Conservation (phyloP, 1,284 basidiomycete genomes). For the Xanthoconium separans region DNA sequence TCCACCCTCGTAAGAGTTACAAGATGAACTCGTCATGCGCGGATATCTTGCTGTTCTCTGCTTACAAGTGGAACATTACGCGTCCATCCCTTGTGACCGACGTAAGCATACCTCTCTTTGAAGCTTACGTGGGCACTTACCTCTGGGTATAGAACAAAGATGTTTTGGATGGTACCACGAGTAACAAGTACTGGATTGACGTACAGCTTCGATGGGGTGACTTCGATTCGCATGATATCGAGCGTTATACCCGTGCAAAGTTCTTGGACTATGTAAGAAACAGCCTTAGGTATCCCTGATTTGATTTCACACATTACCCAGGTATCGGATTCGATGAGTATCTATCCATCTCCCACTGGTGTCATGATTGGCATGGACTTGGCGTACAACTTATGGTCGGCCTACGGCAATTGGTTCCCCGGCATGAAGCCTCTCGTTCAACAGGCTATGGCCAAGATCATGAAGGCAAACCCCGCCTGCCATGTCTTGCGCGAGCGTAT, state of each 20-base stretch:
- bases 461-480: slow-evolving; percentile 98
- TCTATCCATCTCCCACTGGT: slow-evolving; percentile 98
- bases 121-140: slow-evolving; percentile 1
- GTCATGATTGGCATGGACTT: slow-evolving; percentile 98
- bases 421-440: slow-evolving; percentile 97
- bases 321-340: slow-evolving; percentile 95
- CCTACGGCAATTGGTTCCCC: slow-evolving; percentile 99
- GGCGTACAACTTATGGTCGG: slow-evolving; percentile 99
- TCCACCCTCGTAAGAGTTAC: slow-evolving; percentile 99
- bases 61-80: slow-evolving; percentile 98
- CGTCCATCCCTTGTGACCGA: slow-evolving; percentile 96
- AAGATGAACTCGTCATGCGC: slow-evolving; percentile 99
- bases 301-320: slow-evolving; percentile 29
- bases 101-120: slow-evolving; percentile 42
- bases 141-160: slow-evolving; percentile 72
- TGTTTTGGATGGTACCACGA: slow-evolving; percentile 94
- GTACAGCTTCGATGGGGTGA: slow-evolving; percentile 99
- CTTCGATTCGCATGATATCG: slow-evolving; percentile 98
- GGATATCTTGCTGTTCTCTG: slow-evolving; percentile 96
- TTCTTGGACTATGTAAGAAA: slow-evolving; percentile 87
- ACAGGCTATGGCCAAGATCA: slow-evolving; percentile 99
- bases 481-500: slow-evolving; percentile 99
- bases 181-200: slow-evolving; percentile 99
- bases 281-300: background rate
- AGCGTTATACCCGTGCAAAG: slow-evolving; percentile 96